These are phyloP conservation scores for Adansonia rubrostipa DNA, from an alignment of 441 rosid species.

Conservation along the genomic window DNA sequence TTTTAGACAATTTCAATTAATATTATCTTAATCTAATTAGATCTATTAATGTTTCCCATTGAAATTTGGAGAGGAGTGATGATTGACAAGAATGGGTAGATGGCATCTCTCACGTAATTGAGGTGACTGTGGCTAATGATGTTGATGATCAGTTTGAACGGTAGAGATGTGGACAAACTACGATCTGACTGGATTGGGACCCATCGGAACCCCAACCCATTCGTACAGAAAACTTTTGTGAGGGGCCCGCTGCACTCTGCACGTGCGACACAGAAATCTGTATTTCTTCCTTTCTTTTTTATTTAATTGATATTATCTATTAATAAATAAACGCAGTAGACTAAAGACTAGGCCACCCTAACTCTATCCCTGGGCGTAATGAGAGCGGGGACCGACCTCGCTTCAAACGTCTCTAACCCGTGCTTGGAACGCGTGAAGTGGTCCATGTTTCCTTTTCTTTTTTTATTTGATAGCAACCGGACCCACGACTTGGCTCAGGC, in stretches of 20 bases:
- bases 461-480: not conserved
- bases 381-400: not conserved
- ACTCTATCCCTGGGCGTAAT: not conserved
- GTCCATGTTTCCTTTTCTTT: not conserved
- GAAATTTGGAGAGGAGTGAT: not conserved
- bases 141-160: not conserved
- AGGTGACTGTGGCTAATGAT: not conserved
- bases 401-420: not conserved
- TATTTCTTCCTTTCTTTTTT: not conserved
- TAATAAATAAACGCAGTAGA: not conserved
- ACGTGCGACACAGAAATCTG: constrained; percentile 6
- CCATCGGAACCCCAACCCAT: not conserved
- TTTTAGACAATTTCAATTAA: not conserved
- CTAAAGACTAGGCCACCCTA: too few relatives aligned
- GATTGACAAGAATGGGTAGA: not conserved
- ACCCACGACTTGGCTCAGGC: not conserved
- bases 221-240: not conserved
- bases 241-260: not conserved
- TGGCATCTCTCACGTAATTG: not conserved
- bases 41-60: too few relatives aligned
- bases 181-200: too few relatives aligned
- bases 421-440: not conserved
- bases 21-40: too few relatives aligned
- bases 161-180: not conserved
- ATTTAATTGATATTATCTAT: too few relatives aligned